Evolutionary conservation across 2,329 filamentous ascomycete species (phyloP), one percentile per base, ranked within the genome.

Genomic region (Dactylonectria macrodidyma): DNA sequence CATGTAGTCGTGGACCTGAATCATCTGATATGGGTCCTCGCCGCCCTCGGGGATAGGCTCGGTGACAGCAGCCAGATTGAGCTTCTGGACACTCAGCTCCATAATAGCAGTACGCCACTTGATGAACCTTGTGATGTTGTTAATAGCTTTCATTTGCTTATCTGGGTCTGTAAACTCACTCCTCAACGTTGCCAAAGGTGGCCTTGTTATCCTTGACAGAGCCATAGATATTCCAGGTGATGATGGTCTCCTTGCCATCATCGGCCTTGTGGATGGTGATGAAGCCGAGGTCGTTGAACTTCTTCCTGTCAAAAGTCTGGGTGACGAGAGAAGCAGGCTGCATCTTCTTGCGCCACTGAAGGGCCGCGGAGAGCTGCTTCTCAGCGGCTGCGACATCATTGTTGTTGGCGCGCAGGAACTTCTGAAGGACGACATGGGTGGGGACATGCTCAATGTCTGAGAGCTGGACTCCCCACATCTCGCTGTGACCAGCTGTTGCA

Each of bases 221-320:
- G 14, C 95, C 95, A 78, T 98, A 98, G 77, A 98, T 91, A 80
- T 98, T 98, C 92, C 95, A 98, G 2, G 93, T 96, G 56, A 95
- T 91, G 63, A 97, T 78, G 19, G 75, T 87, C 79, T 91, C 89
- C 75, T 89, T 84, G 66, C 83, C 81, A 58, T 85, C 86, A 1
- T 86, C 85, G 41, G 86, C 85, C 61, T 86, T 82, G 73, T 96
- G 90, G n/a, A 86, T 86, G 1, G 94, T 94, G 58, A 97, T 88
- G 78, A 93, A 98, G 46, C 95, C 95, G 65, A 98, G 81, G 2
- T 91, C 91, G 8, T 86, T 89, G 75, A 96, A 98, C 82, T 93
- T 95, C 65, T 82, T 82, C 72, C 87, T 86, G 75, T 88, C 88
- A 81, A 92, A 96, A 41, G 87, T 85, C 68, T 88, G 86, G 33